A percentile compares a stretch with the other conserved stretches of the same genome.
Conservation (phyloP, 106 monocot genomes). For the Allium cepa region DNA sequence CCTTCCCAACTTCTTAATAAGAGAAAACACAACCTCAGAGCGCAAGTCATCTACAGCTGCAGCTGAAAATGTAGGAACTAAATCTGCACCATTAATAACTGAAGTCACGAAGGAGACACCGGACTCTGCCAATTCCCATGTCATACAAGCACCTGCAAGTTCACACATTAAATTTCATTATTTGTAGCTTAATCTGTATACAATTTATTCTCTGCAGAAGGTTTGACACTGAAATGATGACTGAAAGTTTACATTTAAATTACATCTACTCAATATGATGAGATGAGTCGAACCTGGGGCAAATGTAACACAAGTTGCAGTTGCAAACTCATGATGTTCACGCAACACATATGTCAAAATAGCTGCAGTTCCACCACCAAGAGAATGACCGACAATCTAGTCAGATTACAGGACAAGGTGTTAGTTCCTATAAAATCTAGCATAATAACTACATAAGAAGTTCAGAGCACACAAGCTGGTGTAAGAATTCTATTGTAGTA, state of each 20-base stretch:
- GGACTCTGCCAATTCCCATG: slow-evolving; percentile 94
- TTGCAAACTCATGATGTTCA: slow-evolving; percentile 74
- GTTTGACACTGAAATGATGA: background rate
- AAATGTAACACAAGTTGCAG: slow-evolving; percentile 73
- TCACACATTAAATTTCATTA: background rate
- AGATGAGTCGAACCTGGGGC: slow-evolving; percentile 65
- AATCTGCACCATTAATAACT: slow-evolving; percentile 93
- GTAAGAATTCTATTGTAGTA: no score
- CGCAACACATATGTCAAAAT: slow-evolving; percentile 81
- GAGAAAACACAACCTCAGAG: slow-evolving; percentile 52
- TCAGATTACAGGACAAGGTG: background rate
- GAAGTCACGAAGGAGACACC: slow-evolving; percentile 86
- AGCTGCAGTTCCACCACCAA: slow-evolving; percentile 95
- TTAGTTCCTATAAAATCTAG: background rate
- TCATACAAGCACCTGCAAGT: slow-evolving; percentile 94
- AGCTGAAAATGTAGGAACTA: slow-evolving; percentile 94
- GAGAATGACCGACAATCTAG: slow-evolving; percentile 91
- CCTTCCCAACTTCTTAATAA: no score
- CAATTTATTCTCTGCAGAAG: background rate
- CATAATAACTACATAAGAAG: no score
- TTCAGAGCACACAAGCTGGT: no score
- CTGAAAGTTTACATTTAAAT: background rate
- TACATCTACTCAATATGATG: background rate
- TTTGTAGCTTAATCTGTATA: no score
- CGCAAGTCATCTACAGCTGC: slow-evolving; percentile 96